Evolutionary conservation across 2,329 filamentous ascomycete species (phyloP).

Genomic region (Penicillium hordei): DNA sequence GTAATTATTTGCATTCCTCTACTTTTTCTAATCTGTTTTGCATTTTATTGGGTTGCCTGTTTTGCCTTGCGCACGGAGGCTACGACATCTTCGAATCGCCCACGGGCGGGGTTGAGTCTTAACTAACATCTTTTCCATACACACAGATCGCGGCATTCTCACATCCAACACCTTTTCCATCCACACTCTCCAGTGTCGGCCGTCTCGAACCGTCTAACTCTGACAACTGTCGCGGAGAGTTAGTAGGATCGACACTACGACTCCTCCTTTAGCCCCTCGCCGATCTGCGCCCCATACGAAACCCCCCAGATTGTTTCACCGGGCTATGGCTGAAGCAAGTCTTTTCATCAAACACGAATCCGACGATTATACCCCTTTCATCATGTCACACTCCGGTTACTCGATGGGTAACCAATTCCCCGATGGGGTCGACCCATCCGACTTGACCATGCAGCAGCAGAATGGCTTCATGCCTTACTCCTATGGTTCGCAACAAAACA

Average conservation of each 20-base stretch:
- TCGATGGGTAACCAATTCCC: constrained; percentile 57
- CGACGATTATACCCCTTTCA: constrained; percentile 59
- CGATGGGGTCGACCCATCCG: constrained; percentile 76
- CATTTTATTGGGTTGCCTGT: constrained; percentile 18
- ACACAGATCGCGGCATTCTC: constrained; percentile 2
- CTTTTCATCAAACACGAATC: constrained; percentile 69
- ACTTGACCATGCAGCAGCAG: constrained; percentile 68
- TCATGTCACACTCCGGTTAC: constrained; percentile 51
- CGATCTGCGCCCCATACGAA: constrained; percentile 5
- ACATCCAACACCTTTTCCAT: neutral
- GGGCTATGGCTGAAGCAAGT: constrained; percentile 55
- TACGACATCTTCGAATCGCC: constrained; percentile 5
- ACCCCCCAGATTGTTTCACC: constrained; percentile 8
- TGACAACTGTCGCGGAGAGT: constrained; percentile 3
- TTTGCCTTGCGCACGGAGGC: constrained; percentile 9
- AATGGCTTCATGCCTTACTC: constrained; percentile 54
- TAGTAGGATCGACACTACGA: constrained; percentile 11
- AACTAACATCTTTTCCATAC: constrained; percentile 1
- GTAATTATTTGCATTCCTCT: constrained; percentile 14
- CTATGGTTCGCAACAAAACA: constrained; percentile 63
- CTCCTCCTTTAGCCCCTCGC: constrained; percentile 11
- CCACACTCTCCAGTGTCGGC: neutral
- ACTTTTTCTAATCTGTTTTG: neutral
- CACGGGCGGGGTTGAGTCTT: constrained; percentile 11
- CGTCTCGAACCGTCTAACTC: neutral